Evolutionary conservation across 1,284 basidiomycete species (phyloP), one percentile per base, ranked within the genome.

Genomic region (Papiliotrema terrestris): DNA sequence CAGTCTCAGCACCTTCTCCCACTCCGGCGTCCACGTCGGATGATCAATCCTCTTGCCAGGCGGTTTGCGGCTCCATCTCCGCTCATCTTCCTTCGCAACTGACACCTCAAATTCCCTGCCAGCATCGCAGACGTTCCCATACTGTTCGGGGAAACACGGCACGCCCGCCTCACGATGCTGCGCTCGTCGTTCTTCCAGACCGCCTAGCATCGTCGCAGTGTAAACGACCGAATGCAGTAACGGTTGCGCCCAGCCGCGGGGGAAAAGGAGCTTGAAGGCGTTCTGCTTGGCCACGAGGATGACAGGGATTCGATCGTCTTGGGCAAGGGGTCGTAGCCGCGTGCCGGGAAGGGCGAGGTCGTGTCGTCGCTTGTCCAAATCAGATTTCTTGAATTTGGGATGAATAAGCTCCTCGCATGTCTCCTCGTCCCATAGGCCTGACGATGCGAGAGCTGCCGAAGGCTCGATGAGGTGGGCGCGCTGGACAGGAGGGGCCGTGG

Each of bases 191-290:
- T 95, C 89, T 19, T 84, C 82, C 63, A 92, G 84, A 1, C 92
- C 92, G 1, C 82, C 87, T 8, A 93, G 82, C 3, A 89, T 85
- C 0, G 87, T 88, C 22, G 87, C 86, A 1, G 91, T 90, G 73
- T 85, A 85, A 8, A 82, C 80, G 42, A 97, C 82, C 0, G 91
- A 92, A 25, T 81, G 82, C 58, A 90, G 84, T 74, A 96, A 89
- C 1, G 91, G 80, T 86, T 91, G 92, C 1, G 83, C 81, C 91
- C 91, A 97, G 9, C 89, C 89, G 1, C 83, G 80, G 1, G 93
- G 92, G 32, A 94, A 74, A 25, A 94, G 78, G 5, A 97, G 77
- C 1, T 85, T 90, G 86, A 87, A 95, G 36, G 91, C 91, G 63
- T 92, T 84, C 35, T 90, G 78, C 0, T 81, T 54, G 1, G 58